Evolutionary conservation across 169 alveolate genomes (phyloP).

Genomic region (Plasmodium gonderi): DNA sequence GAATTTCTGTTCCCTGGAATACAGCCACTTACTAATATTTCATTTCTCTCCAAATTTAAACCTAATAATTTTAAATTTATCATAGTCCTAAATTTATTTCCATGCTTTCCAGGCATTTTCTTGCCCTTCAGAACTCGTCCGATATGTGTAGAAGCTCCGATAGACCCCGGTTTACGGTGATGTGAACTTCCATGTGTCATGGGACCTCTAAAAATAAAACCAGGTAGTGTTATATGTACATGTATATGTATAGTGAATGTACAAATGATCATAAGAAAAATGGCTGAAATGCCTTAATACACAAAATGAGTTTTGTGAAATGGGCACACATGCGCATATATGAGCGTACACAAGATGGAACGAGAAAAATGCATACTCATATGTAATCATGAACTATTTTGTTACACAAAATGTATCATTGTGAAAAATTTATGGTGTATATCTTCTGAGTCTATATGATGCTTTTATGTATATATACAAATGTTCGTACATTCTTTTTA

Average conservation of each 20-base stretch:
- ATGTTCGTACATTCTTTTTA: not conserved
- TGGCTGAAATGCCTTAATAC: not conserved
- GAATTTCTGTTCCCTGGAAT: slow-evolving; percentile 94
- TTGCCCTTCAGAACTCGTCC: slow-evolving; percentile 95
- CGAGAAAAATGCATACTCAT: too few species aligned
- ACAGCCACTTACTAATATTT: slow-evolving; percentile 91
- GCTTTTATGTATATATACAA: slow-evolving; percentile 1
- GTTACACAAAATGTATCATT: not conserved
- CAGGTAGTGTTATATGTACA: not conserved
- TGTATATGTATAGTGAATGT: not conserved
- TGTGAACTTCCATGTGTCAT: slow-evolving; percentile 94
- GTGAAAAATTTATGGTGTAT: too few species aligned
- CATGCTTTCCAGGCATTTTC: slow-evolving; percentile 96
- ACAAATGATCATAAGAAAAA: not conserved
- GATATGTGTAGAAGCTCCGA: slow-evolving; percentile 94
- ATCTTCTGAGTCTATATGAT: not conserved
- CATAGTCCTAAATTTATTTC: slow-evolving; percentile 88
- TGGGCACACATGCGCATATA: too few species aligned
- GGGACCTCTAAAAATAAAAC: slow-evolving; percentile 85
- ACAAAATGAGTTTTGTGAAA: too few species aligned
- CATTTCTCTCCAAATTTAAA: slow-evolving; percentile 90
- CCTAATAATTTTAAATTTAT: slow-evolving; percentile 89
- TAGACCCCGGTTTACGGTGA: slow-evolving; percentile 94
- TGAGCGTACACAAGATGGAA: too few species aligned
- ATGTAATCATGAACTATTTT: not conserved